Conservation (phyloP, 495 filamentous ascomycete species). For the Neurospora sp. region DNA sequence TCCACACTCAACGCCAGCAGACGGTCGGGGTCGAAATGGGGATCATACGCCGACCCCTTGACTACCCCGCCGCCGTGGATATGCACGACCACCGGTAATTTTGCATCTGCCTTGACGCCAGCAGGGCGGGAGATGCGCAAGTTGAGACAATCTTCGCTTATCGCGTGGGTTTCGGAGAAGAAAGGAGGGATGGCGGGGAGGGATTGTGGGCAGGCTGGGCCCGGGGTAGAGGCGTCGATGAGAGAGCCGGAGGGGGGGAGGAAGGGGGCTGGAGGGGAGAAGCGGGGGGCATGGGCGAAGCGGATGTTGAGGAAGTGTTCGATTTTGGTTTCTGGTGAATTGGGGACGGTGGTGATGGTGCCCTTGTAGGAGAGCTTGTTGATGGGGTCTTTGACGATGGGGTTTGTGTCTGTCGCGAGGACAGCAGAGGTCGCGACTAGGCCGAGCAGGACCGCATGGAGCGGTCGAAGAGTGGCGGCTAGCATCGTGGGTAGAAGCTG, state of each 20-base stretch:
- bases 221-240: constrained; percentile 25
- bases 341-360: background rate
- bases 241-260: constrained; percentile 13
- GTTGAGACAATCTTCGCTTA: constrained; percentile 33
- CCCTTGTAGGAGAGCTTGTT: background rate
- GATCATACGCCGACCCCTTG: constrained; percentile 28
- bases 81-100: constrained; percentile 33
- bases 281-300: constrained; percentile 33
- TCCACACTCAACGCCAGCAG: constrained; percentile 27
- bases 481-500: background rate
- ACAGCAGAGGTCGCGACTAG: background rate
- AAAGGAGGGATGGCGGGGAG: constrained; percentile 26
- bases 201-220: constrained; percentile 31
- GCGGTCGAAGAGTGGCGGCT: background rate
- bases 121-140: constrained; percentile 30
- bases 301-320: constrained; percentile 35
- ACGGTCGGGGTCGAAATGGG: constrained; percentile 24
- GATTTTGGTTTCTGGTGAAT: constrained; percentile 2
- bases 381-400: background rate
- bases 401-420: background rate
- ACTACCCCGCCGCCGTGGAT: constrained; percentile 31
- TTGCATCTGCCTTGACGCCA: constrained; percentile 14
- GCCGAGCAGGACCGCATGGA: background rate
- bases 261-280: constrained; percentile 26
- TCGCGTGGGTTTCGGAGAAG: constrained; percentile 22